A percentile compares a stretch with the other conserved stretches of the same genome.
These are phyloP conservation scores for Blastosporella zonata DNA, from an alignment of 1,284 basidiomycete species.

Conservation along the genomic window DNA sequence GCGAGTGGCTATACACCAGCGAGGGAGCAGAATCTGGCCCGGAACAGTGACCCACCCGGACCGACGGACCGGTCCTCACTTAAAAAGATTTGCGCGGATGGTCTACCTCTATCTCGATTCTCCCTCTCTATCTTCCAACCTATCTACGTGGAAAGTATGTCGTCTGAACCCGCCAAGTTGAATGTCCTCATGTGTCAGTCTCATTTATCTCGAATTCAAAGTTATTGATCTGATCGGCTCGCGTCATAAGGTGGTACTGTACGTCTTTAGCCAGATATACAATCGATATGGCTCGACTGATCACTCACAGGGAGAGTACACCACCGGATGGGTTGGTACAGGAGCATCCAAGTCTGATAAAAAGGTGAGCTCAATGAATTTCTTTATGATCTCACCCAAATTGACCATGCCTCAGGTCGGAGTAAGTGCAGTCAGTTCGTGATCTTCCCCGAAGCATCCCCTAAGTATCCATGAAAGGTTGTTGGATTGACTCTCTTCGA, in stretches of 20 bases:
- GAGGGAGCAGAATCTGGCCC: background rate
- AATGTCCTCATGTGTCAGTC: conserved; percentile 77
- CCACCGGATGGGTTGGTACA: conserved; percentile 88
- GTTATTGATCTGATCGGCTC: conserved; percentile 1
- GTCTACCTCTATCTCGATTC: background rate
- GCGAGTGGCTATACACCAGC: conserved; percentile 21
- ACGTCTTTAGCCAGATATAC: conserved; percentile 21
- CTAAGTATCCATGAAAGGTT: conserved; percentile 50
- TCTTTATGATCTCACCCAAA: conserved; percentile 8
- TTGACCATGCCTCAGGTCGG: conserved; percentile 50
- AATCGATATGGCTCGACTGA: background rate
- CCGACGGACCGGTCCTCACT: conserved; percentile 6
- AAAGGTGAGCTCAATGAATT: conserved; percentile 54
- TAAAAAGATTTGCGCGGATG: conserved; percentile 1
- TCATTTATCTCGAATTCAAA: background rate
- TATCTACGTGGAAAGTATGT: conserved; percentile 5
- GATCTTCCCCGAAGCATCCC: conserved; percentile 4
- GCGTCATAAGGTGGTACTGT: conserved; percentile 58
- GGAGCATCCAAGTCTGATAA: conserved; percentile 95
- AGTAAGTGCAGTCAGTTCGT: conserved; percentile 37
- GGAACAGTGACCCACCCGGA: conserved; percentile 5
- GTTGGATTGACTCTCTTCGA: conserved; percentile 90
- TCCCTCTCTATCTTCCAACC: background rate
- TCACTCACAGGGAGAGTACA: conserved; percentile 76
- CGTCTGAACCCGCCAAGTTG: conserved; percentile 36